These are phyloP conservation scores for Helicostylum pulchrum DNA, from an alignment of 192 early-diverging fungal genomes.

Conservation along the genomic window DNA sequence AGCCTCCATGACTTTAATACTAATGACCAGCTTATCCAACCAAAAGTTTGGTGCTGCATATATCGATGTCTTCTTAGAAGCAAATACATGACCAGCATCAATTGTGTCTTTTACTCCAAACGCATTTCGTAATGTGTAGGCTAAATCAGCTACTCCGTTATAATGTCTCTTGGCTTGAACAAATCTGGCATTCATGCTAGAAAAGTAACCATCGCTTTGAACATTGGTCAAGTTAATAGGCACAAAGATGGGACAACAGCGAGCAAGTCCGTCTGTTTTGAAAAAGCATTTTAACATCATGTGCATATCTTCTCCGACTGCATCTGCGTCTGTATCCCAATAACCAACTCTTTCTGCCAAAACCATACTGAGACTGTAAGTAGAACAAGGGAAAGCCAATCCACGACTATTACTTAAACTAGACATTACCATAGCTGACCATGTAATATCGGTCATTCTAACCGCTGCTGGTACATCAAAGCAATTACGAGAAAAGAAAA, in stretches of 20 bases:
- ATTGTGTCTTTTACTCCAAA: slow-evolving; percentile 11
- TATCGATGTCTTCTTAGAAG: slow-evolving; percentile 17
- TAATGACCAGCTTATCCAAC: slow-evolving; percentile 39
- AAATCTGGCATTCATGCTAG: slow-evolving; percentile 57
- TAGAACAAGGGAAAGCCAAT: slow-evolving; percentile 72
- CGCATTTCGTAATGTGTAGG: slow-evolving; percentile 49
- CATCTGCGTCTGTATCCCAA: slow-evolving; percentile 75
- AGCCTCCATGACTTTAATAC: slow-evolving; percentile 47
- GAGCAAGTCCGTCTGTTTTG: slow-evolving; percentile 61
- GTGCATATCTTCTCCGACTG: slow-evolving; percentile 83
- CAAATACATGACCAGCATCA: background rate
- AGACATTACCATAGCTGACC: slow-evolving; percentile 73
- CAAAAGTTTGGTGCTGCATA: slow-evolving; percentile 26
- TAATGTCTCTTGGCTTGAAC: slow-evolving; percentile 71
- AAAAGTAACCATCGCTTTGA: slow-evolving; percentile 48
- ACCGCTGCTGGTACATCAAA: slow-evolving; percentile 70
- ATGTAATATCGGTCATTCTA: slow-evolving; percentile 68
- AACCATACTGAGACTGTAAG: slow-evolving; percentile 72
- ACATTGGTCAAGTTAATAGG: slow-evolving; percentile 66
- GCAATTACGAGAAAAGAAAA: slow-evolving; percentile 58
- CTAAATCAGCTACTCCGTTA: slow-evolving; percentile 70
- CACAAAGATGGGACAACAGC: slow-evolving; percentile 67
- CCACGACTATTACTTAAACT: slow-evolving; percentile 61
- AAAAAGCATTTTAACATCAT: slow-evolving; percentile 83
- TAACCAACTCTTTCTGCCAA: slow-evolving; percentile 66